Conservation (phyloP, 345 rosid species). For the Sonneratia alba region DNA sequence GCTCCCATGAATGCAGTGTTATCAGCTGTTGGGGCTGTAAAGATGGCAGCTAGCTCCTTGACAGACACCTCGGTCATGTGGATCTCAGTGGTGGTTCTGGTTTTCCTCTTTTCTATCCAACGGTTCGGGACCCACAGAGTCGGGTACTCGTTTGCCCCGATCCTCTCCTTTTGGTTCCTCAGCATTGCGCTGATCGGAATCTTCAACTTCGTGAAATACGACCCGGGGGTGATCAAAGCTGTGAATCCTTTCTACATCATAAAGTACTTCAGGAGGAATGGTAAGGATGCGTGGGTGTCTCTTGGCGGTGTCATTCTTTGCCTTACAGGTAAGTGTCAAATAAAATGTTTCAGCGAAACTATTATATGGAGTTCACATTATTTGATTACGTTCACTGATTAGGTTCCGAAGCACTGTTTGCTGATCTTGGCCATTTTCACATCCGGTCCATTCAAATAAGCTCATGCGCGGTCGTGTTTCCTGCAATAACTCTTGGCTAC, state of each 20-base stretch:
- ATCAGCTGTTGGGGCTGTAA: conserved; percentile 23
- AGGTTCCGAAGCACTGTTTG: conserved; percentile 37
- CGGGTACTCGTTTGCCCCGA: conserved; percentile 21
- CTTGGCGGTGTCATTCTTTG: conserved; percentile 27
- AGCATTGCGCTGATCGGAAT: conserved; percentile 13
- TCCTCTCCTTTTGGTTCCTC: conserved; percentile 18
- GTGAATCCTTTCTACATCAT: conserved; percentile 20
- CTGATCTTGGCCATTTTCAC: conserved; percentile 31
- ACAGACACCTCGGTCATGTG: conserved; percentile 14
- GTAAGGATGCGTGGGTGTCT: conserved; percentile 22
- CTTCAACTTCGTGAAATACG: conserved; percentile 19
- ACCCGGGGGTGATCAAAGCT: conserved; percentile 17
- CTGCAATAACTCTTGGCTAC: conserved; percentile 21
- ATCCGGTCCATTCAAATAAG: conserved; percentile 24
- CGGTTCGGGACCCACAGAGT: conserved; percentile 21
- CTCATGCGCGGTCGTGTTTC: conserved; percentile 17
- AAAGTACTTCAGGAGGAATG: conserved; percentile 19
- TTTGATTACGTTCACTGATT: not conserved
- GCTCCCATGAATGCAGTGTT: conserved; percentile 10
- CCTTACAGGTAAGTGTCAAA: conserved; percentile 14
- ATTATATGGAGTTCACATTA: not conserved
- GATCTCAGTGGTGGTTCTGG: conserved; percentile 24
- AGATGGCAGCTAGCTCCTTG: conserved; percentile 13
- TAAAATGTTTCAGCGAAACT: not conserved
- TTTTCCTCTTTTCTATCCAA: conserved; percentile 17